Evolutionary conservation across 2,329 filamentous ascomycete genomes (phyloP), one percentile per base, ranked within the genome.

Genomic region (Nannizziopsis arthrosporioides): DNA sequence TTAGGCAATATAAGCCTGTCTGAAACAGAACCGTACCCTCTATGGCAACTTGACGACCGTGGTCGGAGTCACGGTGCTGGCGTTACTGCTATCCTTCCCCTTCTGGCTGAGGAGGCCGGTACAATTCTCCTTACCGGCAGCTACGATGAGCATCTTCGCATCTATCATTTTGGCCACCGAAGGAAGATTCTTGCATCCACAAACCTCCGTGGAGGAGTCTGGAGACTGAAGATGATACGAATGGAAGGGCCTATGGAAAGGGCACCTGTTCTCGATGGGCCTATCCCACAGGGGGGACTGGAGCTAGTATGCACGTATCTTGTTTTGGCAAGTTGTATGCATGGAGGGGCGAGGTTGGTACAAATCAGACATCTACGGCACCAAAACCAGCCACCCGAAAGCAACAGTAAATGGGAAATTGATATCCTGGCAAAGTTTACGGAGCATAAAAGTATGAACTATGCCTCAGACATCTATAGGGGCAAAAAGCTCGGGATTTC

Each of bases 371-470:
- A 58, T 31, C 38, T 18, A 4, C 14, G 11, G 19, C n/a, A 49
- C 22, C 54, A 50, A 30, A 46, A 58, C 5, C 67, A 72, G 35
- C n/a, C n/a, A n/a, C n/a, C n/a, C n/a, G 58, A 78, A 14, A 51
- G 56, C 22, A 59, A 62, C 1, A 57, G 65, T 53, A 51, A 67
- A 48, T 87, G 82, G 76, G 60, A 59, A 1, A 81, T 92, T 49
- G 69, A 75, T 38, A 71, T 90, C 1, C 55, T 89, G 41, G 81
- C 76, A 0, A 76, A 74, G 45, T 94, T 94, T 59, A 83, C 86
- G 56, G 84, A 90, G 61, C 88, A 95, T 62, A 73, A 84, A 67
- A 94, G 87, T 63, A 94, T 95, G 87, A 94, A 94, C 59, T 96
- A 96, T 63, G 89, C 83, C 5, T 85, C 84, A 57, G 88, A 89